These are phyloP conservation scores for Monosporascus ibericus DNA, from an alignment of 2,329 filamentous ascomycete species.

Conservation along the genomic window DNA sequence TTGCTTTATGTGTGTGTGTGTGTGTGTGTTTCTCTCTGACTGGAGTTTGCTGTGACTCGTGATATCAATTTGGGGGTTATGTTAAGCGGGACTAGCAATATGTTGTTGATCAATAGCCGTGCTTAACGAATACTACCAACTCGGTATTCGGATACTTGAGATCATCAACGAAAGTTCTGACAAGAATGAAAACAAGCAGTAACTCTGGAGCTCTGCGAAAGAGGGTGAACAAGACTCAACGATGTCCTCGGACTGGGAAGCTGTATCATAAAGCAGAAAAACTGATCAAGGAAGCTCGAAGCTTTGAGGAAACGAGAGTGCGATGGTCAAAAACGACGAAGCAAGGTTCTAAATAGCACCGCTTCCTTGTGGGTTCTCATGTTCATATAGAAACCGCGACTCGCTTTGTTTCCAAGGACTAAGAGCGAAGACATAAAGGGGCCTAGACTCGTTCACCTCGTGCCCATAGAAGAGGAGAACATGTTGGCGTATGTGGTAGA, in stretches of 20 bases:
- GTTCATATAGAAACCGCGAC: background rate
- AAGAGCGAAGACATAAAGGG: background rate
- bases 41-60: too few species aligned
- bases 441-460: background rate
- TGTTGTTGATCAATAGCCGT: too few species aligned
- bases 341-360: background rate
- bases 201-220: background rate
- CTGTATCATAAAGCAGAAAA: background rate
- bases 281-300: background rate
- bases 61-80: background rate
- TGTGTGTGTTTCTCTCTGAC: background rate
- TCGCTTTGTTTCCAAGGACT: background rate
- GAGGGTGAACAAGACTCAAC: background rate
- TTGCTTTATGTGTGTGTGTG: background rate
- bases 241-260: background rate
- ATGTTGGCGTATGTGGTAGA: background rate
- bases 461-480: background rate
- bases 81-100: background rate
- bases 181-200: background rate
- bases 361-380: background rate
- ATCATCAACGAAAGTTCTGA: too few species aligned
- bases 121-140: too few species aligned
- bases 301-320: background rate
- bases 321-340: background rate
- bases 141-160: too few species aligned